Base-by-base conservation (phyloP, 2,329 filamentous ascomycete genomes). In the Trichoderma cornu-damae region DNA sequence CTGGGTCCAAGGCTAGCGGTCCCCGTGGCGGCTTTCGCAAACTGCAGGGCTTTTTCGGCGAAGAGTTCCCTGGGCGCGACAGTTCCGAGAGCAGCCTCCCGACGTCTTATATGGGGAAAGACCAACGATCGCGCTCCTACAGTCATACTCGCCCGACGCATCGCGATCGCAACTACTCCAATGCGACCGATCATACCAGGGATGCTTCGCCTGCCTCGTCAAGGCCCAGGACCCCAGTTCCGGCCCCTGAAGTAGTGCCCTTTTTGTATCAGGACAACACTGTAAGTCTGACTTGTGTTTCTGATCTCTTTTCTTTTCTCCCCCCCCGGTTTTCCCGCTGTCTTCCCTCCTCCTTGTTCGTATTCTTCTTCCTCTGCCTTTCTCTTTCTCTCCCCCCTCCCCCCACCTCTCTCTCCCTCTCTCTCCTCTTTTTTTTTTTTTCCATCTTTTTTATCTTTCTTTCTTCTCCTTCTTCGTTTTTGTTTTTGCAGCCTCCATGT, bases 181-280 rank as follows among this genome's bases (percentile, higher is more conserved):
- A 84, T 72, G 83, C 83, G 53, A 86, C 84, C 54, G 84, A 94
- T 67, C 82, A 87, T 65, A 86, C 86, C 62, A 79, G 86, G 60
- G 87, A 92, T 61, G 80, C 79, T 44, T 95, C 92, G 53, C 90
- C 90, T 38, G 81, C 83, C 52, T 84, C 83, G 30, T 91, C 88
- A 26, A 81, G 90, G 63, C 90, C 92, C 47, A 82, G 88, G 65
- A 96, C 90, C n/a, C 91, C 92, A 11, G 79, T 91, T 51, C 89
- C 89, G 40, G 90, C 89, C 11, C 94, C 90, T 67, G 93, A 97
- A 73, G 91, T 99, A 58, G 94, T 96, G 37, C 94, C 94, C n/a
- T 99, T 96, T 80, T 81, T 96, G 61, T 97, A 94, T 69, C 94
- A 97, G 73, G 90, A 94, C 59, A 74, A 73, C 59, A 69, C 89